These are phyloP conservation scores for Alternaria angustiovoidea DNA, from an alignment of 2,329 filamentous ascomycete genomes.

Conservation along the genomic window DNA sequence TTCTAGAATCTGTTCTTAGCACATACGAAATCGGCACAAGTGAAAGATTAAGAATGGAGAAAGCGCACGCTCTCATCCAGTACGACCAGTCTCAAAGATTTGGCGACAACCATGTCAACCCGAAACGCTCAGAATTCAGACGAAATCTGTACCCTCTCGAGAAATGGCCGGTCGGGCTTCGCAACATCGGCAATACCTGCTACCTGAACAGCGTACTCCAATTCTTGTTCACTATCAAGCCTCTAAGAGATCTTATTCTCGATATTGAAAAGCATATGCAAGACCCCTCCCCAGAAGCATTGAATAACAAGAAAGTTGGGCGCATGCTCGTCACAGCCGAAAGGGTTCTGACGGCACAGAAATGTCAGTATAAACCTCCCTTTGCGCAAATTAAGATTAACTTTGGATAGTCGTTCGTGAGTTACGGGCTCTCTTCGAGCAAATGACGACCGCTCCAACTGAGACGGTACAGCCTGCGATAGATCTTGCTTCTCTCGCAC, in stretches of 20 bases:
- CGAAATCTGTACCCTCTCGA: slow-evolving; percentile 47
- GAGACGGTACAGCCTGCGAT: slow-evolving; percentile 74
- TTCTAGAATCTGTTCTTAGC: slow-evolving; percentile 37
- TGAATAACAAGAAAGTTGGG: slow-evolving; percentile 77
- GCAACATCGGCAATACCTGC: slow-evolving; percentile 97
- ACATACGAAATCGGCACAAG: slow-evolving; percentile 55
- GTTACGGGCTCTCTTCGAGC: slow-evolving; percentile 73
- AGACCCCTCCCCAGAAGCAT: slow-evolving; percentile 68
- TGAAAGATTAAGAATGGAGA: slow-evolving; percentile 56
- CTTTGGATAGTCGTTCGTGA: slow-evolving; percentile 73
- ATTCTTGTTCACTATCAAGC: slow-evolving; percentile 89
- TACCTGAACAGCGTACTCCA: slow-evolving; percentile 97
- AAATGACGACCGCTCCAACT: slow-evolving; percentile 70
- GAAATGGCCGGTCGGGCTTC: slow-evolving; percentile 80
- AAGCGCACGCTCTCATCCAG: slow-evolving; percentile 58
- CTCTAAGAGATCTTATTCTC: slow-evolving; percentile 81
- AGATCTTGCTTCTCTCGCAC: slow-evolving; percentile 79
- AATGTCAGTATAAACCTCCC: slow-evolving; percentile 70
- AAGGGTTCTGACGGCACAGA: slow-evolving; percentile 69
- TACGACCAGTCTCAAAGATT: slow-evolving; percentile 39
- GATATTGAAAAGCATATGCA: slow-evolving; percentile 76
- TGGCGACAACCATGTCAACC: slow-evolving; percentile 21
- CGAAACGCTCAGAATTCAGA: slow-evolving; percentile 24
- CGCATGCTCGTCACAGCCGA: slow-evolving; percentile 69
- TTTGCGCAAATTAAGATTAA: slow-evolving; percentile 20